Conservation (phyloP, 176 grass and related monocot genomes). For the Phyllostachys edulis region DNA sequence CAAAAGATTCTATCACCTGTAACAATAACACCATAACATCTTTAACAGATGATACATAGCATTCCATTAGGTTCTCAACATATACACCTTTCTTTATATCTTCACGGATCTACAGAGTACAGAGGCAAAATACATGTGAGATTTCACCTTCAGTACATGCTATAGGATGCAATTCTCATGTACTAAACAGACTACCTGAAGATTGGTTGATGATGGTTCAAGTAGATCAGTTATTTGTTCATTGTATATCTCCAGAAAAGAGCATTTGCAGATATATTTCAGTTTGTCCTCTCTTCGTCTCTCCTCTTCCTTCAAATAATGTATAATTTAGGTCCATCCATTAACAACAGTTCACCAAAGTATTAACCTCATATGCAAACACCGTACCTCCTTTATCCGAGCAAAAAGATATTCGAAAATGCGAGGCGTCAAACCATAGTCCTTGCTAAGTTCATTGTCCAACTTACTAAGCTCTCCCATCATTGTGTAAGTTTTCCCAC, state of each 20-base stretch:
- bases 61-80: constrained; percentile 86
- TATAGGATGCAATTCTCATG: constrained; percentile 12
- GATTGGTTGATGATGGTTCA: constrained; percentile 78
- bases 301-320: constrained; percentile 76
- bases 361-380: background rate
- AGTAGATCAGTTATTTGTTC: constrained; percentile 97
- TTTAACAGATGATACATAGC: constrained; percentile 63
- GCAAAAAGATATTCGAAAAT: constrained; percentile 83
- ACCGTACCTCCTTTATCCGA: constrained; percentile 75
- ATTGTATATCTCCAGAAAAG: constrained; percentile 94
- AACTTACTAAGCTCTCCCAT: constrained; percentile 74
- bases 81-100: constrained; percentile 93
- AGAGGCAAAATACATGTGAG: constrained; percentile 22
- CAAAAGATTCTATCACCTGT: constrained; percentile 55
- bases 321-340: background rate
- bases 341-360: background rate
- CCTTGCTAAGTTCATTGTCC: constrained; percentile 46
- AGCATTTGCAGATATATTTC: constrained; percentile 85
- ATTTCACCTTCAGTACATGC: constrained; percentile 7
- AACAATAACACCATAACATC: constrained; percentile 75
- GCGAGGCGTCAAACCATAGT: constrained; percentile 84
- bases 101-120: constrained; percentile 79
- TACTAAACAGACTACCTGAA: constrained; percentile 52
- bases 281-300: constrained; percentile 56
- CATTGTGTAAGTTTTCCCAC: constrained; percentile 95